Evolutionary conservation across 768 basidiomycete species (phyloP).

Genomic region (Auricularia cornea): DNA sequence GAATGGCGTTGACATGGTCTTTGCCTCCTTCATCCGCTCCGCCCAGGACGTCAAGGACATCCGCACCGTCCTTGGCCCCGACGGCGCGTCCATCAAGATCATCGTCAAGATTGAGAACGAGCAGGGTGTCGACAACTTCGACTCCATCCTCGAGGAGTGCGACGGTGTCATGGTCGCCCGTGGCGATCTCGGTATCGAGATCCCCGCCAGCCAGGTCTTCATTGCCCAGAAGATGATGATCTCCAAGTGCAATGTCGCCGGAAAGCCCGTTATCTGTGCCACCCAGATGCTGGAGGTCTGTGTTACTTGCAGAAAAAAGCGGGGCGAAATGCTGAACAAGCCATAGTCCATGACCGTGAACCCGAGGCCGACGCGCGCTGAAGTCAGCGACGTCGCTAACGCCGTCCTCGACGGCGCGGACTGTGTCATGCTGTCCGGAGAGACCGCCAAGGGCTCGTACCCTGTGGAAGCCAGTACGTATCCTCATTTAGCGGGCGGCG

Average conservation of each 20-base stretch:
- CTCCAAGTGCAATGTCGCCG: slow-evolving; percentile 94
- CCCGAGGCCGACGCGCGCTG: slow-evolving; percentile 96
- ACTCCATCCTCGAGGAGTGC: slow-evolving; percentile 89
- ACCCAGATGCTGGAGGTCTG: slow-evolving; percentile 97
- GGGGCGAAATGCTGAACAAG: background rate
- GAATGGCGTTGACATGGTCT: slow-evolving; percentile 98
- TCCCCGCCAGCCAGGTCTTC: slow-evolving; percentile 98
- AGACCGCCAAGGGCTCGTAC: slow-evolving; percentile 97
- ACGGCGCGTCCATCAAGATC: slow-evolving; percentile 94
- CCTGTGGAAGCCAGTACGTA: slow-evolving; percentile 85
- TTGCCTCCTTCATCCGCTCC: slow-evolving; percentile 97
- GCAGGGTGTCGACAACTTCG: slow-evolving; percentile 98
- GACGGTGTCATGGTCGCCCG: slow-evolving; percentile 99
- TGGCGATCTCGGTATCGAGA: slow-evolving; percentile 98
- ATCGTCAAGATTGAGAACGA: slow-evolving; percentile 99
- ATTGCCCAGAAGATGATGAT: slow-evolving; percentile 99
- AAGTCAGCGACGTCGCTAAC: slow-evolving; percentile 98
- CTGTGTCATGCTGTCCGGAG: slow-evolving; percentile 99
- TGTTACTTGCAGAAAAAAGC: background rate
- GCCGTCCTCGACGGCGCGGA: slow-evolving; percentile 98
- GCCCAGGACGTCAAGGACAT: slow-evolving; percentile 93
- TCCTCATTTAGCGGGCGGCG: background rate
- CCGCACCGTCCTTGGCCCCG: slow-evolving; percentile 85
- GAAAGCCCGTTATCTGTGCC: slow-evolving; percentile 97
- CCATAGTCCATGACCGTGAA: slow-evolving; percentile 96